Base-by-base conservation (phyloP, 306 rosid species). In the Spatholobus suberectus region DNA sequence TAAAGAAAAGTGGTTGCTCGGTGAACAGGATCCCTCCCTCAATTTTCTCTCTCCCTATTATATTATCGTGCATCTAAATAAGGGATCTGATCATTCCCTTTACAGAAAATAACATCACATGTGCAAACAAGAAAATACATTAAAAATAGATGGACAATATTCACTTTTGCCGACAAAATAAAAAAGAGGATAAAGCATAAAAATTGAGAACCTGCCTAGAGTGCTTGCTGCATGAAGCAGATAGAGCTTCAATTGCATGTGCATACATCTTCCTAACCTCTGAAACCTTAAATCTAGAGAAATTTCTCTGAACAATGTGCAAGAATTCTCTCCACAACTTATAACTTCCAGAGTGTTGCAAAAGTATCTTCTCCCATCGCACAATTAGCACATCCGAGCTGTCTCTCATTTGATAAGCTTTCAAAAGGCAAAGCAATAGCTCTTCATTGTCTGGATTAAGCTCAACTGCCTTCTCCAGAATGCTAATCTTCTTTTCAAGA, bases 201-300 rank as follows among this genome's bases (percentile, higher is more conserved):
- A 89, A 86, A 69, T 40, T 86, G 87, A 90, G 98, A 93, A 95
- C 99, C 99, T 95, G 98, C 99, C 98, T 95, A 89, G 81, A 78
- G 91, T 90, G 94, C 97, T 90, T 91, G 93, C 89, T 85, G 87
- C 93, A 84, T 63, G 97, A 88, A 90, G 91, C 90, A 74, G 96
- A 92, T 62, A 95, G 87, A 82, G 98, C 98, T 89, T 92, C 98
- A 75, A 95, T 90, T 59, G 98, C 98, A 81, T 91, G 93, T 62
- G 88, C 88, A 32, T 90, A 95, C 98, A 93, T 92, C 87, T 92
- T 93, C 74, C 98, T 90, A 82, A 93, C 87, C 77, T 90, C 94
- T 15, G 98, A 86, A 84, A 93, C 98, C 92, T 93, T 95, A 85
- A 95, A 93, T 81, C 89, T 92, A 69, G 98, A 95, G 88, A 95